phyloP scores from a whole-genome alignment of 1,284 basidiomycete species.

The Melampsora larici-populina region DNA sequence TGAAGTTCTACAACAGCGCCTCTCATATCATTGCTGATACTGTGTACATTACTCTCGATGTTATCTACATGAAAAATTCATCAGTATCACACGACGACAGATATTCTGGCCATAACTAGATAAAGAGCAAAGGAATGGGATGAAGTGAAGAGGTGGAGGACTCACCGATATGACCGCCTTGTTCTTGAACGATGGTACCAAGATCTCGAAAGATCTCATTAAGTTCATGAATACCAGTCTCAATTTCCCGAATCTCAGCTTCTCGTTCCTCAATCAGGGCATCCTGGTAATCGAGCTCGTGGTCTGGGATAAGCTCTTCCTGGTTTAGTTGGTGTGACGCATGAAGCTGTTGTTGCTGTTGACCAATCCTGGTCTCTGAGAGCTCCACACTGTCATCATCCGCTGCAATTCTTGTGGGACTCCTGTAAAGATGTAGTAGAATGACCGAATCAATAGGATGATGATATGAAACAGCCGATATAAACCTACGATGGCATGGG shows the following conservation, averaged over 20 bases:
- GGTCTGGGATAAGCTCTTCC: slow-evolving; percentile 59
- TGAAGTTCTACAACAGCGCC: slow-evolving; percentile 82
- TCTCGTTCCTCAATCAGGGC: slow-evolving; percentile 93
- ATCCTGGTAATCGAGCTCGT: slow-evolving; percentile 93
- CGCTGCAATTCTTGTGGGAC: slow-evolving; percentile 4
- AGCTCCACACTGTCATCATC: slow-evolving; percentile 38
- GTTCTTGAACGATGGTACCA: slow-evolving; percentile 88
- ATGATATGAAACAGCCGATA: slow-evolving; percentile 52
- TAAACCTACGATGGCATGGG: slow-evolving; percentile 62
- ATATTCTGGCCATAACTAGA: neutral
- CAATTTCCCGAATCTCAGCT: slow-evolving; percentile 90
- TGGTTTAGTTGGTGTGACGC: slow-evolving; percentile 50
- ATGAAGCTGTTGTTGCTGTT: slow-evolving; percentile 51
- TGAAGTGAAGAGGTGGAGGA: slow-evolving; percentile 4
- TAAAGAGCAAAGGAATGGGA: neutral
- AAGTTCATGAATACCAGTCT: slow-evolving; percentile 92
- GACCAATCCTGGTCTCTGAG: slow-evolving; percentile 36
- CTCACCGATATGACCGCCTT: slow-evolving; percentile 89
- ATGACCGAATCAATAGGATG: neutral
- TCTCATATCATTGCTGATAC: slow-evolving; percentile 76
- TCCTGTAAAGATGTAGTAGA: slow-evolving; percentile 43
- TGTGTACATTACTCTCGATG: slow-evolving; percentile 90
- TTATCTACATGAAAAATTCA: slow-evolving; percentile 66
- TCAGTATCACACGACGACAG: neutral
- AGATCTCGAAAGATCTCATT: slow-evolving; percentile 96